Evolutionary conservation across 176 grass and related monocot genomes (phyloP).

Genomic region (Triticum urartu): DNA sequence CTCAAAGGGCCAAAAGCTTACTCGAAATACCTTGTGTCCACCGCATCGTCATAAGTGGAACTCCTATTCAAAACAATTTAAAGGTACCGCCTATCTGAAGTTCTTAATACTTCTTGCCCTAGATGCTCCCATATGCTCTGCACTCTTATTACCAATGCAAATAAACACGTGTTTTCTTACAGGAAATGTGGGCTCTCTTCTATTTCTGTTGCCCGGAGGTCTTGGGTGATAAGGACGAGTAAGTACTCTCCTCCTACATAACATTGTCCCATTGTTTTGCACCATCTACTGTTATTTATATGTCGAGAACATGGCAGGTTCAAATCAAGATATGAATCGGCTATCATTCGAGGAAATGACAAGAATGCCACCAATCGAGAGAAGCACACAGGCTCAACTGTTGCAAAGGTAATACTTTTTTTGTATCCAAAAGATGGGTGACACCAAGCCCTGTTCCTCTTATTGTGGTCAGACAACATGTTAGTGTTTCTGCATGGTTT

Average conservation of each 20-base stretch:
- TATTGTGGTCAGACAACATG: conserved; percentile 8
- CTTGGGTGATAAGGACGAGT: conserved; percentile 87
- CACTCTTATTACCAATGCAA: conserved; percentile 10
- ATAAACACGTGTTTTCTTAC: conserved; percentile 32
- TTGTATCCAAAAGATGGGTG: not conserved
- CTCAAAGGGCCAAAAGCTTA: conserved; percentile 83
- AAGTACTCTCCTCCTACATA: conserved; percentile 24
- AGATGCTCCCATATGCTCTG: not conserved
- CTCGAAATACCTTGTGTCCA: conserved; percentile 81
- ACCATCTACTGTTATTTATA: conserved; percentile 28
- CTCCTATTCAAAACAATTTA: conserved; percentile 93
- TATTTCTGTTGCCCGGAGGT: conserved; percentile 88
- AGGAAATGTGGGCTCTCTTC: conserved; percentile 98
- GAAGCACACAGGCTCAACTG: conserved; percentile 74
- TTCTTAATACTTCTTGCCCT: conserved; percentile 7
- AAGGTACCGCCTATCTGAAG: conserved; percentile 45
- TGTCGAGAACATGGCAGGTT: conserved; percentile 52
- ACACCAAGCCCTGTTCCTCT: not conserved
- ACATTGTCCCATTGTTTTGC: conserved; percentile 16
- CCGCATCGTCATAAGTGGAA: conserved; percentile 90
- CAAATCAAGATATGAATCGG: conserved; percentile 70
- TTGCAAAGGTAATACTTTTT: conserved; percentile 63
- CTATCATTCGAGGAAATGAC: conserved; percentile 91
- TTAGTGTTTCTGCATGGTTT: not conserved
- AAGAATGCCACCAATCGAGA: conserved; percentile 85